A percentile compares a stretch with the other conserved stretches of the same genome.
Conservation (phyloP, 352 stramenopile species). For the Pythium rishiriense region DNA sequence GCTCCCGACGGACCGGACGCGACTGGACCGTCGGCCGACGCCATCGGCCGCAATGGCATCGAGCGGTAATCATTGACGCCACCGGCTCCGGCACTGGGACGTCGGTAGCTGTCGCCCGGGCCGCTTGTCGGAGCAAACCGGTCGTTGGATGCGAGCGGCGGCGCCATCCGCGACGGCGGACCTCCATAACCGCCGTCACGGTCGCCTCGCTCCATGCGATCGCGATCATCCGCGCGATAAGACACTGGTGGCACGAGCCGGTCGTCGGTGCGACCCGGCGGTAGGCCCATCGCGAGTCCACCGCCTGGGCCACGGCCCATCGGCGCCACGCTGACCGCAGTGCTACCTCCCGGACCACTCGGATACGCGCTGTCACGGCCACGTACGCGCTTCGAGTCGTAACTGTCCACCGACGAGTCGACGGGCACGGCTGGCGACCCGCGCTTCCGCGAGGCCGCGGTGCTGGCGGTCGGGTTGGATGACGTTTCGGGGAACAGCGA, state of each 20-base stretch:
- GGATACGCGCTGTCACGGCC: conserved; percentile 10
- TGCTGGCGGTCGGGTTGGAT: background rate
- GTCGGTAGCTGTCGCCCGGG: conserved; percentile 23
- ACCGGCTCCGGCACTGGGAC: background rate
- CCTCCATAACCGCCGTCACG: conserved; percentile 14
- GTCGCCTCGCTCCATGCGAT: conserved; percentile 2
- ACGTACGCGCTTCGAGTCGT: conserved; percentile 38
- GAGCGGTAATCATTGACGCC: conserved; percentile 19
- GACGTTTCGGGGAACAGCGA: conserved; percentile 54
- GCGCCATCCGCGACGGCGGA: conserved; percentile 16
- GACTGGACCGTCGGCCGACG: background rate
- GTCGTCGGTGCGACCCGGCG: conserved; percentile 15
- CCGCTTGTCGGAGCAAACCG: conserved; percentile 16
- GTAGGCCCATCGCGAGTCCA: conserved; percentile 10
- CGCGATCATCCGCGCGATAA: conserved; percentile 9
- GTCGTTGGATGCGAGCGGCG: conserved; percentile 8
- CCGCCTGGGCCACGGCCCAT: conserved; percentile 22
- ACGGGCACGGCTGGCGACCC: conserved; percentile 8
- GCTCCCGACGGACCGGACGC: background rate
- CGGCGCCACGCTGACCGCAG: background rate
- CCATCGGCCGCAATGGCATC: conserved; percentile 21
- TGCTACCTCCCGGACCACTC: background rate
- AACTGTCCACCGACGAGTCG: conserved; percentile 14
- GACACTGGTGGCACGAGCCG: conserved; percentile 15
- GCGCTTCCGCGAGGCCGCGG: conserved; percentile 29